Evolutionary conservation across 306 rosid genomes (phyloP), one percentile per base, ranked within the genome.

Genomic region (Trichosanthes cucumerina): DNA sequence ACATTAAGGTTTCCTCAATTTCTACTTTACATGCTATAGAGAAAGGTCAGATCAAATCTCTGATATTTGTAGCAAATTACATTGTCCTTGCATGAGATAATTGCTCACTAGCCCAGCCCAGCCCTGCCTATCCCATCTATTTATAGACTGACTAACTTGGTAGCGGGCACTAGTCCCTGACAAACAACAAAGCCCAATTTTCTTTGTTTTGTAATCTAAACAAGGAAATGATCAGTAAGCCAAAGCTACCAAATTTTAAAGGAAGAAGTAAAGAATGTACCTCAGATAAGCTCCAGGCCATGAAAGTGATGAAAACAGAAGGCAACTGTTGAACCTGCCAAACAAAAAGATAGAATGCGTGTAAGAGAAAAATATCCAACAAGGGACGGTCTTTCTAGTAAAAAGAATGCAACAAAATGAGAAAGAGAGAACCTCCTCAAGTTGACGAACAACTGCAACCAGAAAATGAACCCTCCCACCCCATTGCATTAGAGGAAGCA

Each of bases 401-500:
- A 23, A 41, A 16, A 39, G 10, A 66, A 34, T 7, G 66, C 41
- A 57, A 66, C 18, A 63, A 72, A 2, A 65, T 18, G 28, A 73
- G 7, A 62, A 76, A 16, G 68, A 53, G 9, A n/a, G 56, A 73
- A 94, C 98, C 97, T 90, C 95, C 1, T 77, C 62, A 59, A 87
- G 74, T 79, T 80, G 88, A 24, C 77, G 73, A 81, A 95, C 85
- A 84, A 95, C 64, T 4, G 90, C 89, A 79, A 85, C 81, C 81
- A 91, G 69, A 88, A 91, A 91, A 56, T 95, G 93, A 21, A 83
- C 77, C 88, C 92, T 91, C 78, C 99, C 99, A 49, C 86, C 90
- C 99, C 99, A 95, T 86, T 95, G 97, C 96, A 95, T 86, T 69
- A 92, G 83, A 83, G 98, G 95, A 85, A 92, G 85, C 87, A 91